These are phyloP conservation scores for Tetraselmis striata DNA, from an alignment of 139 green algal species.

Conservation along the genomic window DNA sequence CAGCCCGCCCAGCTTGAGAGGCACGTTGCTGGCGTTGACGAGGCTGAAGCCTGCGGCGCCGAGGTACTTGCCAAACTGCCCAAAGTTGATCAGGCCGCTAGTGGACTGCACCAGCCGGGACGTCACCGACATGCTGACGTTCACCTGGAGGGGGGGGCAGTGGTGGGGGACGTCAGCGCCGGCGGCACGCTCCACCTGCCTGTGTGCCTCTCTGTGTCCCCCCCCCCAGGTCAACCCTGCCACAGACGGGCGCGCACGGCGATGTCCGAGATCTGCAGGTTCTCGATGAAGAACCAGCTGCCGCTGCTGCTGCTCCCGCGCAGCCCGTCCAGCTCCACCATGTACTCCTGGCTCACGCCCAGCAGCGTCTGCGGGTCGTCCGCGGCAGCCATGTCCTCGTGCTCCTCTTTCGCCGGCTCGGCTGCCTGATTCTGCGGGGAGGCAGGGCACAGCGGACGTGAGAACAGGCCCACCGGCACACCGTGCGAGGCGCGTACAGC, in stretches of 20 bases:
- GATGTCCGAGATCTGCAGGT: conserved; percentile 48
- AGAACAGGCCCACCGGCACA: too few species aligned
- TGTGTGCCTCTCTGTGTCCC: too few species aligned
- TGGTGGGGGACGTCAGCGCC: too few species aligned
- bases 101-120: conserved; percentile 16
- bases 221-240: too few species aligned
- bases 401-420: not conserved
- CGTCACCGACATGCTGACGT: conserved; percentile 72
- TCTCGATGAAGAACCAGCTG: conserved; percentile 64
- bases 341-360: not conserved
- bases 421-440: not conserved
- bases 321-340: conserved; percentile 51
- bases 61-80: conserved; percentile 13
- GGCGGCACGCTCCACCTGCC: too few species aligned
- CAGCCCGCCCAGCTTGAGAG: conserved; percentile 54
- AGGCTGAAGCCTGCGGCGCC: conserved; percentile 71
- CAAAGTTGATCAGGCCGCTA: not conserved
- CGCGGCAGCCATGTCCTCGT: not conserved
- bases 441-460: not conserved
- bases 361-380: not conserved
- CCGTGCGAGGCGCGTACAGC: not conserved
- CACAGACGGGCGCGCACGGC: not conserved
- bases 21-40: conserved; percentile 82
- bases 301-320: conserved; percentile 60
- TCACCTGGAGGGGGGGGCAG: too few species aligned